Conservation (phyloP, 495 filamentous ascomycete species). For the Talaromyces proteolyticus region DNA sequence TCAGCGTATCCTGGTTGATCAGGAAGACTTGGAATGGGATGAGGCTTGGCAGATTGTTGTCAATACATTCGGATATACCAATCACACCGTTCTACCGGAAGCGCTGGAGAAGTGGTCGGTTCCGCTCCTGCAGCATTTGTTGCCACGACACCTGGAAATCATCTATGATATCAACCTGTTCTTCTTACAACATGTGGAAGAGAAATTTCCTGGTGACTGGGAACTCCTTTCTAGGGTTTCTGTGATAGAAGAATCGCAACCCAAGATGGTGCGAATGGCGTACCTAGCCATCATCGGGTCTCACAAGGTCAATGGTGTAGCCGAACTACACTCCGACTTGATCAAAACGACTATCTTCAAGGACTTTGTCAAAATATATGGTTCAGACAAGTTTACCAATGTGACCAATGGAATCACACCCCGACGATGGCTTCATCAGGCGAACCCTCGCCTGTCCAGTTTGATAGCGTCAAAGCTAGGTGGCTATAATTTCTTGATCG, state of each 20-base stretch:
- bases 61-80: conserved; percentile 88
- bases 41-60: conserved; percentile 81
- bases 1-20: conserved; percentile 84
- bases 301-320: conserved; percentile 98
- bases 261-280: conserved; percentile 99
- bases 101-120: conserved; percentile 99
- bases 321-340: conserved; percentile 93
- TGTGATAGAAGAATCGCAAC: conserved; percentile 93
- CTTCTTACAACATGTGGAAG: conserved; percentile 87
- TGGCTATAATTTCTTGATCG: conserved; percentile 76
- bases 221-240: conserved; percentile 82
- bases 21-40: conserved; percentile 89
- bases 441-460: conserved; percentile 88
- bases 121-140: conserved; percentile 80
- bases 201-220: conserved; percentile 80
- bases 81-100: conserved; percentile 96
- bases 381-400: conserved; percentile 95
- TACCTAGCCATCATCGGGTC: conserved; percentile 92
- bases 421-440: conserved; percentile 93
- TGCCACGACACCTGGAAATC: conserved; percentile 93
- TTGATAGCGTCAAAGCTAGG: conserved; percentile 87
- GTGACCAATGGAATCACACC: conserved; percentile 98
- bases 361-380: conserved; percentile 92
- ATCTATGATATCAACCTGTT: conserved; percentile 97
- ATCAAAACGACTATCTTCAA: conserved; percentile 99